Percentiles rank a stretch among this genome's conserved stretches.
Conservation (phyloP, 148 eudicot genomes). For the Vaccinium macrocarpon region DNA sequence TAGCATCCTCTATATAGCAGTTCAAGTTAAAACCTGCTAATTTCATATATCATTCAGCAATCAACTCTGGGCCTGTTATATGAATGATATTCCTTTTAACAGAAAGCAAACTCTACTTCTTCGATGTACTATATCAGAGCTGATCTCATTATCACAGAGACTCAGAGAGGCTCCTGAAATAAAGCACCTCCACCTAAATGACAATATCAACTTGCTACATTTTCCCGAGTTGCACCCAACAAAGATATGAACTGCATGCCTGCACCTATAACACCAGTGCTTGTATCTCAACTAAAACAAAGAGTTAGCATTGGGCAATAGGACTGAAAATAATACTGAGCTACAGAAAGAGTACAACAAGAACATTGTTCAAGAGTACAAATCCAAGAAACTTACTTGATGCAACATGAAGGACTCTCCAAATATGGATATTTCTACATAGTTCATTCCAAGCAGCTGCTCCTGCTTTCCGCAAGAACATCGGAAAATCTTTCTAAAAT, state of each 20-base stretch:
- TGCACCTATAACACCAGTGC: not conserved
- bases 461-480: conserved; percentile 78
- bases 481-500: conserved; percentile 77
- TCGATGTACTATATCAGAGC: not conserved
- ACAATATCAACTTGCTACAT: not conserved
- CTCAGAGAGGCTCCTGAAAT: not conserved
- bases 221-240: not conserved
- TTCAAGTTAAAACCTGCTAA: not conserved
- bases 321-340: not conserved
- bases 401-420: conserved; percentile 97
- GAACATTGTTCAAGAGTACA: not conserved
- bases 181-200: not conserved
- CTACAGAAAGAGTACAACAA: not conserved
- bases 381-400: conserved; percentile 60
- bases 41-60: not conserved
- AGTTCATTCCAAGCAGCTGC: conserved; percentile 44
- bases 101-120: not conserved
- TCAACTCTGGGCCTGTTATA: not conserved
- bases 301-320: not conserved
- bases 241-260: not conserved
- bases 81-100: not conserved
- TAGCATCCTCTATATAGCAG: not conserved
- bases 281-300: conserved; percentile 5
- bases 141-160: not conserved
- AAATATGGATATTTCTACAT: conserved; percentile 70